These are phyloP conservation scores for Sonneratia caseolaris DNA, from an alignment of 345 rosid genomes.

Conservation along the genomic window DNA sequence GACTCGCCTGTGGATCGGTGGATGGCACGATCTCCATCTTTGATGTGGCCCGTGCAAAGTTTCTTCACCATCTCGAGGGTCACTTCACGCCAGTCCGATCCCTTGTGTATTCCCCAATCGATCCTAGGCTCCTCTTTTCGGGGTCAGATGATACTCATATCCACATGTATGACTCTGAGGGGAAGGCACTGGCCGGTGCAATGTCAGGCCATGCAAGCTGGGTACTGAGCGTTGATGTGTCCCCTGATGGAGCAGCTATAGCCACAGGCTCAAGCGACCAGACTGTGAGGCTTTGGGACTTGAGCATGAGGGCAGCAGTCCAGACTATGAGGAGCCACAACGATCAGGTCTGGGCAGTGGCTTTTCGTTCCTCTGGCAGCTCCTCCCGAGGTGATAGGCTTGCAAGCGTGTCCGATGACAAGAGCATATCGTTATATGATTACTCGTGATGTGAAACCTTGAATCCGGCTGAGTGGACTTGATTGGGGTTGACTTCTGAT, in stretches of 20 bases:
- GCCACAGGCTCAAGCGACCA: conserved; percentile 92
- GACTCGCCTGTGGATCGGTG: conserved; percentile 86
- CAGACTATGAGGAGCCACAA: conserved; percentile 88
- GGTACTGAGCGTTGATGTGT: conserved; percentile 88
- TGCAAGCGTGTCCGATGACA: conserved; percentile 92
- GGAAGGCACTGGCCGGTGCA: conserved; percentile 56
- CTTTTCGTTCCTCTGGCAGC: conserved; percentile 58
- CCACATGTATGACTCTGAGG: conserved; percentile 84
- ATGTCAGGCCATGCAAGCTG: conserved; percentile 91
- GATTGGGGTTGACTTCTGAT: background rate
- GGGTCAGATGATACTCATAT: conserved; percentile 90
- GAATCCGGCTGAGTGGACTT: background rate
- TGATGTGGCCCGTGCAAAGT: conserved; percentile 69
- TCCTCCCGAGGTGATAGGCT: conserved; percentile 47
- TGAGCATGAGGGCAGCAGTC: conserved; percentile 76
- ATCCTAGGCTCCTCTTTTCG: conserved; percentile 62
- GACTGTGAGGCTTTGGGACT: conserved; percentile 95
- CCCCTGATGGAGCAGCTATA: conserved; percentile 80
- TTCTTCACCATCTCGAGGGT: conserved; percentile 81
- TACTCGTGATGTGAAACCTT: conserved; percentile 34
- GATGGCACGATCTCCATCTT: conserved; percentile 85
- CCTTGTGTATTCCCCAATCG: conserved; percentile 70
- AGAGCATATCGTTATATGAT: conserved; percentile 80
- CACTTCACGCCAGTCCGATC: conserved; percentile 92
- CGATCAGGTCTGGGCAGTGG: conserved; percentile 92